phyloP scores from a whole-genome alignment of 2,329 filamentous ascomycete genomes.

The Ophiostoma piceae region DNA sequence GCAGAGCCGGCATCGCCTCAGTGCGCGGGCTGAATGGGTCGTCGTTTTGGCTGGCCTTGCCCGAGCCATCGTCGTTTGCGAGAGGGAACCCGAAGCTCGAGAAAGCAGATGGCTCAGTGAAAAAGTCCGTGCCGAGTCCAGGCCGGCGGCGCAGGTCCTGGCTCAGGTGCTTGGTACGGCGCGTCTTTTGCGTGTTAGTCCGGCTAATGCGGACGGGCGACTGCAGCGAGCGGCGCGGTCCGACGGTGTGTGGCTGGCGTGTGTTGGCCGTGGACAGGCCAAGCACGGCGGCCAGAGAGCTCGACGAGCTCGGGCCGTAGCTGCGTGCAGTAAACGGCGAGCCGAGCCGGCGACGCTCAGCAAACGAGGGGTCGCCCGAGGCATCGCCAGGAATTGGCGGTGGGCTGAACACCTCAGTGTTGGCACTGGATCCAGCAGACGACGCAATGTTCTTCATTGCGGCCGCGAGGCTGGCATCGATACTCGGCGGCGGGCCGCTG shows the following conservation, averaged over 20 bases:
- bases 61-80: background rate
- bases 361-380: slow-evolving; percentile 30
- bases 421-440: background rate
- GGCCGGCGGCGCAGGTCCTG: slow-evolving; percentile 51
- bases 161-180: slow-evolving; percentile 44
- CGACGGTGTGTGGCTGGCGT: slow-evolving; percentile 46
- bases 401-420: background rate
- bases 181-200: slow-evolving; percentile 49
- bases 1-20: slow-evolving; percentile 22
- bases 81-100: slow-evolving; percentile 28
- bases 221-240: slow-evolving; percentile 46
- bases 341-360: slow-evolving; percentile 41
- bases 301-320: slow-evolving; percentile 58
- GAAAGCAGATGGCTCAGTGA: slow-evolving; percentile 42
- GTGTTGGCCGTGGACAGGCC: slow-evolving; percentile 35
- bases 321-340: slow-evolving; percentile 55
- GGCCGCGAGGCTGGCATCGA: slow-evolving; percentile 2
- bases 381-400: background rate
- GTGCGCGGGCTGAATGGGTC: slow-evolving; percentile 37
- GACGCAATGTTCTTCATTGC: slow-evolving; percentile 2
- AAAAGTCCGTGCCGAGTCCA: slow-evolving; percentile 51
- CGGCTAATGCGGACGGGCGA: slow-evolving; percentile 53
- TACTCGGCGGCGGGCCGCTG: slow-evolving; percentile 1
- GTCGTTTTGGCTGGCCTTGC: slow-evolving; percentile 33
- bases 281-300: slow-evolving; percentile 41